Conservation (phyloP, 2,329 filamentous ascomycete species). For the Aspergillus versicolor region DNA sequence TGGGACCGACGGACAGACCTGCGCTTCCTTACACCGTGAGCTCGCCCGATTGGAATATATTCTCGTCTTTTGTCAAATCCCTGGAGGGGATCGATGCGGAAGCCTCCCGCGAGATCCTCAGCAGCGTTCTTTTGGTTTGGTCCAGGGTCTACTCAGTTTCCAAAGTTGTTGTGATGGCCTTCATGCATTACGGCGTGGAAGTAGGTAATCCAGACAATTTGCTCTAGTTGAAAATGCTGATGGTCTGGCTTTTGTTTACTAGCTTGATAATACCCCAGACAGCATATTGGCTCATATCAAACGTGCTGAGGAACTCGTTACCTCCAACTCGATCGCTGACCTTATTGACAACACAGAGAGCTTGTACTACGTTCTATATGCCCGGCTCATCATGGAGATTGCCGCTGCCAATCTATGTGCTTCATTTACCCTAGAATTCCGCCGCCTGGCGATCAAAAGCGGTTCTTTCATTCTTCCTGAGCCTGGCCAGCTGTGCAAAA, state of each 20-base stretch:
- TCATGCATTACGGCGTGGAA: conserved; percentile 34
- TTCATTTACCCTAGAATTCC: conserved; percentile 27
- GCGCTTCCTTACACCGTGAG: conserved; percentile 31
- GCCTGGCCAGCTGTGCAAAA: conserved; percentile 33
- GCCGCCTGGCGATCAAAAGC: conserved; percentile 17
- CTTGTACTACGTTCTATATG: conserved; percentile 38
- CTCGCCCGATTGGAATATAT: conserved; percentile 30
- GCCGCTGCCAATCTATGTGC: conserved; percentile 35
- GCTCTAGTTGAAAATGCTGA: neutral
- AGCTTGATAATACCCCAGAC: conserved; percentile 32
- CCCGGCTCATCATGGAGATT: conserved; percentile 39
- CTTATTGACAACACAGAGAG: conserved; percentile 38
- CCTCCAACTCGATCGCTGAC: conserved; percentile 24
- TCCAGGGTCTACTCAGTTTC: conserved; percentile 36
- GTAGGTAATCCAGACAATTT: conserved; percentile 21
- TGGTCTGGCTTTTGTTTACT: neutral
- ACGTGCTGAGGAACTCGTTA: conserved; percentile 30
- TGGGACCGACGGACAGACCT: conserved; percentile 19
- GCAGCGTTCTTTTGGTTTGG: conserved; percentile 31
- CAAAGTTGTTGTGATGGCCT: conserved; percentile 34
- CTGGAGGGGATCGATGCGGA: conserved; percentile 21
- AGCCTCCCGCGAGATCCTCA: conserved; percentile 23
- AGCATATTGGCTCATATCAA: conserved; percentile 33
- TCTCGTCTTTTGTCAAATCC: conserved; percentile 11
- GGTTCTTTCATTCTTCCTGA: conserved; percentile 29